Base-by-base conservation (phyloP, 1,139 yeast genomes). In the Debaryomyces sp. region DNA sequence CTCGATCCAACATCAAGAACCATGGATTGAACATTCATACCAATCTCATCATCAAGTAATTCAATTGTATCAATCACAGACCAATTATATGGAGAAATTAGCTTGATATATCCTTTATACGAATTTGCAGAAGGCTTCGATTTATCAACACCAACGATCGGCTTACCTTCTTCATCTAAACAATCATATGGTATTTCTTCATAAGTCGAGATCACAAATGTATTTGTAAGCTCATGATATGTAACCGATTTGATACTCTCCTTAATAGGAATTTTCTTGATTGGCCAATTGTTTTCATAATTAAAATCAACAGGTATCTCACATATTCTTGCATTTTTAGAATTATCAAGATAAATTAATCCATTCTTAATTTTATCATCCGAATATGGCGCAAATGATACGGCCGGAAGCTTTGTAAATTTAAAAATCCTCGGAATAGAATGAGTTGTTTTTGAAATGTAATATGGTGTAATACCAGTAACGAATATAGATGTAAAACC, bases 1-100 rank as follows among this genome's bases (percentile, higher is more conserved):
- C 73, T 62, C 12, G 75, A 66, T 3, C 78, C 78, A 6, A 75
- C 80, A 54, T 82, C 85, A 46, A 86, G 70, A n/a, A 73, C 67
- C 71, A 85, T 80, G 2, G 86, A 73, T 57, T 82, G 78, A n/a
- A 85, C 67, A 17, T 77, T 73, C 67, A 82, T 71, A 5, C 83
- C 85, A 12, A 87, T 75, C 51, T 91, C 94, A 62, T 88, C 84
- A 26, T 81, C 86, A 5, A 76, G 84, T 43, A 89, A 72, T 37
- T 82, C 86, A 43, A 86, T 65, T 15, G 80, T 77, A 58, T 91
- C 97, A 58, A 91, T 85, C 0, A 86, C 80, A 1, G 82, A 71
- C 96, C 96, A 91, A 17, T 83, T 83, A 41, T 72, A 71, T 0
- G 96, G 94, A 1, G 95, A 87, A 0, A 92, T 60, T 42, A 92